Evolutionary conservation across 2,329 filamentous ascomycete genomes (phyloP), one percentile per base, ranked within the genome.

Genomic region (Nigrospora osmanthi): DNA sequence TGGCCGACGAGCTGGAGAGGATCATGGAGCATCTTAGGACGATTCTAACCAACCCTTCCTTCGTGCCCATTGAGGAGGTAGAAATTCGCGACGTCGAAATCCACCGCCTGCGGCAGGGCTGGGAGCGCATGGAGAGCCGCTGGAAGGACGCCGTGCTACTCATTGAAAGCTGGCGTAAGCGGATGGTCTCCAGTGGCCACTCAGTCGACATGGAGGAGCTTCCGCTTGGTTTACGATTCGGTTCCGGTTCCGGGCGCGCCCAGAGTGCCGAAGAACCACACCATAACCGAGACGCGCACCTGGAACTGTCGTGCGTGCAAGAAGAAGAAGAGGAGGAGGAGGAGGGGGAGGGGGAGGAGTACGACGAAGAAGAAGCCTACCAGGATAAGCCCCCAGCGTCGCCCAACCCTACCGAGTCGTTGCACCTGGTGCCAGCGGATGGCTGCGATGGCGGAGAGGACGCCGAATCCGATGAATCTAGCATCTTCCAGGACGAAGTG

Each of bases 51-150:
- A 97, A 97, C 58, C 93, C 93, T 1, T 95, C 90, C 3, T 98
- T 97, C 61, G 93, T 96, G 13, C 87, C 91, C 0, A 80, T 97
- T 17, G 93, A 97, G 56, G 93, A 97, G 62, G 89, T 98, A 2
- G 84, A 94, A 58, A 69, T 89, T n/a, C 81, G 91, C 44, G 91
- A 98, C 52, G 85, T 94, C 48, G 90, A 96, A 61, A 97, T 98
- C 52, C 75, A 78, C 43, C 79, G 87, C 42, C 72, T 98, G 40
- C 81, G 88, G 44, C 80, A 85, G 45, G 89, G 90, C 14, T 95
- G 91, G 85, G 87, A 94, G 61, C 89, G 86, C 65, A 95, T 97
- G 87, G 90, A 97, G 63, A 77, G 72, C 17, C 80, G 89, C 42
- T 95, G 93, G 89, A 83, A 81, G 52, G 91, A 97, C 59, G 88